Percentiles rank a stretch among this genome's conserved stretches.
Conservation (phyloP, 2,329 filamentous ascomycete genomes). For the Diaporthe nobilis region DNA sequence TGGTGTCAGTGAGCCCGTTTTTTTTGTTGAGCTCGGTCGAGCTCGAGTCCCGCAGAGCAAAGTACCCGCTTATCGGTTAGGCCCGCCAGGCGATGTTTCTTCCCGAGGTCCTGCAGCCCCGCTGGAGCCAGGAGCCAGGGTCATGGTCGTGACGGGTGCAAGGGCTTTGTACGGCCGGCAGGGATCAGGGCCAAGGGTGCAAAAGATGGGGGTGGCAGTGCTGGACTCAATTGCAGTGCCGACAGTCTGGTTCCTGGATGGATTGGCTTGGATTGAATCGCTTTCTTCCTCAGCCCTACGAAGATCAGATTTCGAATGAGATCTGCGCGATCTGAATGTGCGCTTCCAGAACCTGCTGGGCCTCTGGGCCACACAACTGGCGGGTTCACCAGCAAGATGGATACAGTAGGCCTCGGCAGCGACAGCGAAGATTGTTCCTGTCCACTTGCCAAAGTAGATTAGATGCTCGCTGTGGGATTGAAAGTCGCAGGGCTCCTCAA, state of each 20-base stretch:
- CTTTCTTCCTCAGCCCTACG: constrained; percentile 39
- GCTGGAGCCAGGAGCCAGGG: neutral
- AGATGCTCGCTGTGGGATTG: neutral
- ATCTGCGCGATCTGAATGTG: neutral
- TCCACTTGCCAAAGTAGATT: neutral
- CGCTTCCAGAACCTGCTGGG: neutral
- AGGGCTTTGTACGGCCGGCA: constrained; percentile 2
- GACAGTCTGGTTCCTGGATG: constrained; percentile 32
- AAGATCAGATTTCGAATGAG: neutral
- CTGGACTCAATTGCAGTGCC: constrained; percentile 8
- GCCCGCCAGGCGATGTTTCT: neutral
- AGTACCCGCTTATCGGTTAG: constrained; percentile 20
- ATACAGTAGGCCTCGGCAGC: neutral
- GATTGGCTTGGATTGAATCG: constrained; percentile 20
- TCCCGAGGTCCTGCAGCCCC: neutral
- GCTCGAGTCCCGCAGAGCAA: neutral
- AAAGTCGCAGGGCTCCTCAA: too few relatives aligned
- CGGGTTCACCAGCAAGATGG: neutral
- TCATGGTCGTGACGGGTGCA: neutral
- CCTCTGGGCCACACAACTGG: too few relatives aligned
- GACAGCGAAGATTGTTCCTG: too few relatives aligned
- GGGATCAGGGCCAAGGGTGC: constrained; percentile 31
- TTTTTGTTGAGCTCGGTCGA: constrained; percentile 30
- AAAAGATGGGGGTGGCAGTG: constrained; percentile 42
- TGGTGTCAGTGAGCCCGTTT: neutral